phyloP scores from a whole-genome alignment of 2,329 filamentous ascomycete species.

The Cladosporium velox region DNA sequence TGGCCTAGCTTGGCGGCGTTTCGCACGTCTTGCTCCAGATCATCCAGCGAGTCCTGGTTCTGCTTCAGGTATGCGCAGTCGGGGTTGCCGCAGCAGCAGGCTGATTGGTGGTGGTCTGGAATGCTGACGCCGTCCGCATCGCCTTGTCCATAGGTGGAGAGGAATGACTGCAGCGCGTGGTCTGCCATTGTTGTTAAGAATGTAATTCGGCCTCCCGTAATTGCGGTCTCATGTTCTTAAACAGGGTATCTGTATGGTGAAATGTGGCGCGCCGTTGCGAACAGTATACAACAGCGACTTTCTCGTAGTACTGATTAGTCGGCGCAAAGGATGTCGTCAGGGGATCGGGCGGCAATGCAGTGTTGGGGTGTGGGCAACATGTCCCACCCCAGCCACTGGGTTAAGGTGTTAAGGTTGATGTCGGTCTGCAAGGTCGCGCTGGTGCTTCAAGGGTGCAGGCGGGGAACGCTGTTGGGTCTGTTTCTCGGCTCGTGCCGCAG shows the following conservation, averaged over 20 bases:
- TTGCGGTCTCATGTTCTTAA: conserved; percentile 19
- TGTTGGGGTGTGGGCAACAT: conserved; percentile 3
- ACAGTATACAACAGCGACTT: background rate
- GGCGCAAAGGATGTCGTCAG: conserved; percentile 2
- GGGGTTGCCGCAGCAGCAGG: conserved; percentile 81
- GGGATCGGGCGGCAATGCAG: background rate
- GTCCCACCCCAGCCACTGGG: conserved; percentile 10
- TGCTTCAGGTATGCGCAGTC: conserved; percentile 80
- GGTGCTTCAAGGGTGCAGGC: conserved; percentile 6
- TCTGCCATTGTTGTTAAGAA: conserved; percentile 20
- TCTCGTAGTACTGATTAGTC: background rate
- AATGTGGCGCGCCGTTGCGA: conserved; percentile 1
- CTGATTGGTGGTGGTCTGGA: conserved; percentile 19
- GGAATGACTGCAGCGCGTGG: conserved; percentile 23
- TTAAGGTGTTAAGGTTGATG: conserved; percentile 1
- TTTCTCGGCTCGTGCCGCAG: background rate
- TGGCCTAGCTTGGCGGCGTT: conserved; percentile 86
- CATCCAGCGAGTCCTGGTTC: conserved; percentile 75
- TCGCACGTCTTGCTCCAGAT: conserved; percentile 82
- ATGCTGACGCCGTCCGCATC: conserved; percentile 12
- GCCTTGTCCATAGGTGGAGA: conserved; percentile 19
- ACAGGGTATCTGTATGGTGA: conserved; percentile 9
- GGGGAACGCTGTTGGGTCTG: conserved; percentile 2
- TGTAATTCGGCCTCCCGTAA: conserved; percentile 18
- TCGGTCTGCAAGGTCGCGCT: conserved; percentile 12